These are phyloP conservation scores for Venturiaceae sp. DNA, from an alignment of 2,329 filamentous ascomycete genomes.

Conservation along the genomic window DNA sequence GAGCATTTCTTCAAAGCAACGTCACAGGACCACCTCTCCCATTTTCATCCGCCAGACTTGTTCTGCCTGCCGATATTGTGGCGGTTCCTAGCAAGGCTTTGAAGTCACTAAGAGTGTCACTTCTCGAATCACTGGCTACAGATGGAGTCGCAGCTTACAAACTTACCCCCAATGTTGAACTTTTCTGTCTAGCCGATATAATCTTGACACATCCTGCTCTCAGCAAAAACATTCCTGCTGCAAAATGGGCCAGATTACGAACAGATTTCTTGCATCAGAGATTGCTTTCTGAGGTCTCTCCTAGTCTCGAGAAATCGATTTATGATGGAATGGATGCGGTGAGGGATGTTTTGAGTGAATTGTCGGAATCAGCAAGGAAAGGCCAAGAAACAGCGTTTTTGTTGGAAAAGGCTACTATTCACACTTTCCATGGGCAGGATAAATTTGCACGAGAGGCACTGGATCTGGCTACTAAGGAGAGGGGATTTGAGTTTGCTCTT, in stretches of 20 bases:
- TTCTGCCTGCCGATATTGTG: conserved; percentile 41
- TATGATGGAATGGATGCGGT: conserved; percentile 50
- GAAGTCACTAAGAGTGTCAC: conserved; percentile 41
- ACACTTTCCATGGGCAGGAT: conserved; percentile 77
- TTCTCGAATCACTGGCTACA: conserved; percentile 60
- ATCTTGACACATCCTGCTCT: conserved; percentile 41
- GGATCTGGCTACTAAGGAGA: conserved; percentile 53
- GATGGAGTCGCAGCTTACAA: conserved; percentile 85
- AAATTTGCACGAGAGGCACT: conserved; percentile 64
- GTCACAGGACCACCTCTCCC: conserved; percentile 77
- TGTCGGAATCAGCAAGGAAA: conserved; percentile 13
- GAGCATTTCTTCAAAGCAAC: conserved; percentile 76
- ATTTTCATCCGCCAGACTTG: conserved; percentile 39
- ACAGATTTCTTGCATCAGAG: conserved; percentile 65
- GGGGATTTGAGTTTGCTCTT: conserved; percentile 70
- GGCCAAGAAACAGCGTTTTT: conserved; percentile 52
- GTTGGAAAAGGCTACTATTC: conserved; percentile 72
- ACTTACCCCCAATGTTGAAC: conserved; percentile 71
- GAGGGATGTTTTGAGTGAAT: conserved; percentile 28
- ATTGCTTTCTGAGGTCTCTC: conserved; percentile 52
- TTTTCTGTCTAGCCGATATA: conserved; percentile 67
- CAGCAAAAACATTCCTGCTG: conserved; percentile 32
- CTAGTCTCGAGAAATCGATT: conserved; percentile 49
- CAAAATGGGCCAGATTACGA: conserved; percentile 58
- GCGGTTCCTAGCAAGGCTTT: conserved; percentile 21